Base-by-base conservation (phyloP, 2,329 filamentous ascomycete species). In the Hyphodiscus sp. region DNA sequence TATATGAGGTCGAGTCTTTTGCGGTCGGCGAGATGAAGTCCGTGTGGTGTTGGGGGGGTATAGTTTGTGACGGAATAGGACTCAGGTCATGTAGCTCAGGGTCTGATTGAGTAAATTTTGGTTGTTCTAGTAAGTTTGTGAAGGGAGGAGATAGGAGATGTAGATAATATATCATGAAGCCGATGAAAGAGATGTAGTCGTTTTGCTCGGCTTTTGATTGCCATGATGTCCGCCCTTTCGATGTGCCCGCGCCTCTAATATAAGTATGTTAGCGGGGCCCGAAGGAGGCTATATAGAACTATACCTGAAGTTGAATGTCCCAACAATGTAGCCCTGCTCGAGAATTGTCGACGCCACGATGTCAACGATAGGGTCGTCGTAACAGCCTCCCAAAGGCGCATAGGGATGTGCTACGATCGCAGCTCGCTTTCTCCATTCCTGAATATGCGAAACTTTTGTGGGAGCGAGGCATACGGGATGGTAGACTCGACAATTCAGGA, bases 241-340 rank as follows among this genome's bases (percentile, higher is more conserved):
- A 94, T 23, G 76, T 76, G 23, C 81, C 80, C 0, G 89, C 89
- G 48, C 92, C 92, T 71, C 91, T 95, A n/a, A 6, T 13, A 46
- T 1, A 46, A 19, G 18, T 1, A 20, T 16, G 23, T 26, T 26
- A 26, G 23, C 23, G 8, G 23, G 3, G 23, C 23, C 23, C 4
- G 16, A 38, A 13, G 16, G 13, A 10, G 5, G 16, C 33, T 38
- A 29, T 29, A 47, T 16, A 49, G n/a, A 41, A 4, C 9, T 18
- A 50, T 73, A 91, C 87, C 91, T 81, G 68, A 97, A 96, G 66
- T 97, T 96, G 70, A 97, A 96, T 0, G 90, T 95, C 8, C 80
- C 85, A 2, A 96, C 86, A 1, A 95, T 68, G 64, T 82, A 95
- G 1, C 88, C 89, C 50, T 76, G 72, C 4, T 77, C 73, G n/a